Base-by-base conservation (phyloP, 1,284 basidiomycete species). In the Heterobasidion annosum region DNA sequence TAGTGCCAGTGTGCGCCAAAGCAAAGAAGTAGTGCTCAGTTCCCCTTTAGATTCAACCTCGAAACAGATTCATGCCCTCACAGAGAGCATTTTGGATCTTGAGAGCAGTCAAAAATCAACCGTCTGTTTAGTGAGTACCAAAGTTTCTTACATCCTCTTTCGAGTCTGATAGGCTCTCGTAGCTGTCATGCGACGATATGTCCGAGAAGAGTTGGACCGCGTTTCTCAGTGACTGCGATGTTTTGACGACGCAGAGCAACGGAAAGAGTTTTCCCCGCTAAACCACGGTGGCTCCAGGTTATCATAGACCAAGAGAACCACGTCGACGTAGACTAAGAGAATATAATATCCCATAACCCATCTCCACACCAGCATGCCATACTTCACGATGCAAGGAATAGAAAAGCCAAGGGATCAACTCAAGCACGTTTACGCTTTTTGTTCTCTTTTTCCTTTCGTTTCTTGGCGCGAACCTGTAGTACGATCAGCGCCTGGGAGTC, bases 391-490 rank as follows among this genome's bases (percentile, higher is more conserved):
- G 34, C 7, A 44, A 34, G 34, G 52, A 53, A 48, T 43, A 51
- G 40, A 37, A 40, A 42, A 48, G 46, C 43, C 25, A 37, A 34
- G 33, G 16, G 33, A 9, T 25, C 25, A 25, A 25, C 35, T 54
- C 58, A 70, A 19, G 56, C 57, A 48, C 66, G 74, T 65, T 78
- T 79, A 53, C 81, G 76, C 67, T 81, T 85, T 65, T 81, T 82
- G 59, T 68, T 78, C 19, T 78, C 78, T 62, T 83, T 88, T 53
- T 88, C 88, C 64, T 68, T 77, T 53, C 84, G 74, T 67, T 86
- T 90, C 65, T 81, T 79, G 2, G 85, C 85, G 18, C 85, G 81
- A 37, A 86, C 66, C 88, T 90, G 62, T 12, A 25, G 25, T 25
- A 25, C 25, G 25, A 25, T 25, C 25, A 25, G 25, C 25, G 25